Percentiles rank a stretch among this genome's conserved stretches.
These are phyloP conservation scores for Favolaschia claudopus DNA, from an alignment of 768 basidiomycete species.

Conservation along the genomic window DNA sequence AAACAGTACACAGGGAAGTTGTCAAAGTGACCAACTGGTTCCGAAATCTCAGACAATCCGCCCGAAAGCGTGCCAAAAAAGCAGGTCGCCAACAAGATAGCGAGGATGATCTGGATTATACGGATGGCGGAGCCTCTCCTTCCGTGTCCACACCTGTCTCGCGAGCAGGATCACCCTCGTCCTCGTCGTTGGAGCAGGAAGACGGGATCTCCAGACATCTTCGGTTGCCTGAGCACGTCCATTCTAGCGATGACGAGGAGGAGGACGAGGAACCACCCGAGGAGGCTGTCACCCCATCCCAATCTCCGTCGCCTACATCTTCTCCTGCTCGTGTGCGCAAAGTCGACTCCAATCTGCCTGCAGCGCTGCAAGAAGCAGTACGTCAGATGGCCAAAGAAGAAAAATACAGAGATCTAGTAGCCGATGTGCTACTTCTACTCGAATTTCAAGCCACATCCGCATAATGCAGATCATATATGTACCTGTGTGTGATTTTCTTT, in stretches of 20 bases:
- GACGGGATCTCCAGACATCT: slow-evolving; percentile 2
- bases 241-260: slow-evolving; percentile 24
- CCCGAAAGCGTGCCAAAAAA: slow-evolving; percentile 68
- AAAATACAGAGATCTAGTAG: slow-evolving; percentile 1
- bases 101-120: slow-evolving; percentile 51
- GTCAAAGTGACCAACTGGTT: slow-evolving; percentile 92
- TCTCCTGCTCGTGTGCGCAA: slow-evolving; percentile 19
- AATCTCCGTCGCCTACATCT: slow-evolving; percentile 13
- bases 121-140: slow-evolving; percentile 19
- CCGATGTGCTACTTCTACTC: slow-evolving; percentile 21
- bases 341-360: slow-evolving; percentile 10
- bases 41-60: slow-evolving; percentile 82
- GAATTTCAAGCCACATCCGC: slow-evolving; percentile 22
- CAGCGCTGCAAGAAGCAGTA: slow-evolving; percentile 20
- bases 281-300: slow-evolving; percentile 26
- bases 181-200: slow-evolving; percentile 10
- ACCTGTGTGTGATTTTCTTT: slow-evolving; percentile 3
- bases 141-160: slow-evolving; percentile 17
- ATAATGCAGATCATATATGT: neutral
- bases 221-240: neutral
- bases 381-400: neutral
- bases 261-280: slow-evolving; percentile 21
- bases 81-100: slow-evolving; percentile 50
- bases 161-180: slow-evolving; percentile 15
- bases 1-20: slow-evolving; percentile 55